Conservation (phyloP, 2,329 filamentous ascomycete species). For the Penicillium sclerotiorum region DNA sequence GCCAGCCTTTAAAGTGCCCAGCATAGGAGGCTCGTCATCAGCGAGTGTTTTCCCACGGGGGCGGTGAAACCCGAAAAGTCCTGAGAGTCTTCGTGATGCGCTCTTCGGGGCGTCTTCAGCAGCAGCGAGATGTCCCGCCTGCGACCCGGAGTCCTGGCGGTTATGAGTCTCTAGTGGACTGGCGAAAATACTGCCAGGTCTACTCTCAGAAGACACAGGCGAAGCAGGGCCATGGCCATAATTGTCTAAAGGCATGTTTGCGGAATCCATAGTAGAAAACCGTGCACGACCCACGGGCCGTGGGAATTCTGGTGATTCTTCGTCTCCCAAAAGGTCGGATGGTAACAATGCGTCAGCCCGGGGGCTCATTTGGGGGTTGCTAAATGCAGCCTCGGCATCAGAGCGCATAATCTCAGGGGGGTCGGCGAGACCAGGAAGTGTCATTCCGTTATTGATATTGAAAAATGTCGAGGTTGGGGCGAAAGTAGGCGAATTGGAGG, state of each 20-base stretch:
- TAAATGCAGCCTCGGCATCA: conserved; percentile 58
- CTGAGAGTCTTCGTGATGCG: conserved; percentile 58
- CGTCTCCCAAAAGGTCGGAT: conserved; percentile 62
- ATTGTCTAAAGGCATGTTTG: conserved; percentile 33
- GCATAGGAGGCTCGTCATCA: conserved; percentile 58
- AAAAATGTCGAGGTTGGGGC: conserved; percentile 57
- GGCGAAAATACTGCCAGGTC: conserved; percentile 48
- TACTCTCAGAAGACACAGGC: conserved; percentile 48
- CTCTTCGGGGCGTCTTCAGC: conserved; percentile 43
- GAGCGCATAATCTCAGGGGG: conserved; percentile 45
- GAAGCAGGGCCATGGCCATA: conserved; percentile 45
- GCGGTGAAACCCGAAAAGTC: conserved; percentile 60
- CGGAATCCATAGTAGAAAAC: conserved; percentile 34
- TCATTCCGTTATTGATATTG: conserved; percentile 66
- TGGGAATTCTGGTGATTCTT: conserved; percentile 46
- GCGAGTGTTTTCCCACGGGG: conserved; percentile 63
- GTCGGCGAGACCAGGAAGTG: conserved; percentile 49
- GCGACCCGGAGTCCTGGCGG: conserved; percentile 41
- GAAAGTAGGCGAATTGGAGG: conserved; percentile 57
- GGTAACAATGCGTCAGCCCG: conserved; percentile 63
- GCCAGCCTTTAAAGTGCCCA: conserved; percentile 61
- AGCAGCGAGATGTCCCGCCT: conserved; percentile 35
- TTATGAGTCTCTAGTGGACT: conserved; percentile 49
- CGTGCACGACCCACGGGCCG: conserved; percentile 30
- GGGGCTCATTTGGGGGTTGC: conserved; percentile 65